These are phyloP conservation scores for Magnolia kwangsiensis DNA, from an alignment of 164 flowering plant species.

Conservation along the genomic window DNA sequence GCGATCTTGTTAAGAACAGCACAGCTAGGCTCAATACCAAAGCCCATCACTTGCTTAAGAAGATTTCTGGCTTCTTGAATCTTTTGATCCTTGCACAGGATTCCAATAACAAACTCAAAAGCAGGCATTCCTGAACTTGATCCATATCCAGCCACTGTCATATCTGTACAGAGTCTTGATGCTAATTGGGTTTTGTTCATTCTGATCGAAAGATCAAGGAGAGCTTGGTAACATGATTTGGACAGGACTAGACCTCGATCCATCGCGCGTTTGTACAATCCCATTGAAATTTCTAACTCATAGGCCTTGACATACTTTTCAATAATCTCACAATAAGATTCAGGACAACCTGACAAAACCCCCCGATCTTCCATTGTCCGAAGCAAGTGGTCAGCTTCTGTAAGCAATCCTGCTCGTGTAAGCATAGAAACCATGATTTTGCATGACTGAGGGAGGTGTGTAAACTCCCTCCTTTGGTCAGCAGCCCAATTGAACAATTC, in stretches of 20 bases:
- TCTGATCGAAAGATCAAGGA: slow-evolving; percentile 43
- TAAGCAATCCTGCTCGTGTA: slow-evolving; percentile 35
- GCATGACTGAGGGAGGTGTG: slow-evolving; percentile 50
- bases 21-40: slow-evolving; percentile 43
- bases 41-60: slow-evolving; percentile 36
- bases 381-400: slow-evolving; percentile 56
- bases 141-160: slow-evolving; percentile 36
- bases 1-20: slow-evolving; percentile 45
- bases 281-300: slow-evolving; percentile 46
- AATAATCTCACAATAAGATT: slow-evolving; percentile 40
- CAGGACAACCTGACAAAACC: slow-evolving; percentile 34
- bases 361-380: slow-evolving; percentile 34
- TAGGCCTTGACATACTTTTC: slow-evolving; percentile 38
- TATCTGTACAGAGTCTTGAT: slow-evolving; percentile 40
- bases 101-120: slow-evolving; percentile 36
- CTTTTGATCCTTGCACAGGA: slow-evolving; percentile 51
- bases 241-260: slow-evolving; percentile 37
- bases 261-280: slow-evolving; percentile 44
- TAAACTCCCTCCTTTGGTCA: slow-evolving; percentile 35
- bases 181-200: slow-evolving; percentile 38
- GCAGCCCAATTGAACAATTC: slow-evolving; percentile 62
- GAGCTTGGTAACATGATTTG: slow-evolving; percentile 32
- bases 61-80: slow-evolving; percentile 67
- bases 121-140: slow-evolving; percentile 23
- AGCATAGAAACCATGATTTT: slow-evolving; percentile 71